Evolutionary conservation across 2,329 filamentous ascomycete genomes (phyloP).

Genomic region (Trichoderma aggressivum): DNA sequence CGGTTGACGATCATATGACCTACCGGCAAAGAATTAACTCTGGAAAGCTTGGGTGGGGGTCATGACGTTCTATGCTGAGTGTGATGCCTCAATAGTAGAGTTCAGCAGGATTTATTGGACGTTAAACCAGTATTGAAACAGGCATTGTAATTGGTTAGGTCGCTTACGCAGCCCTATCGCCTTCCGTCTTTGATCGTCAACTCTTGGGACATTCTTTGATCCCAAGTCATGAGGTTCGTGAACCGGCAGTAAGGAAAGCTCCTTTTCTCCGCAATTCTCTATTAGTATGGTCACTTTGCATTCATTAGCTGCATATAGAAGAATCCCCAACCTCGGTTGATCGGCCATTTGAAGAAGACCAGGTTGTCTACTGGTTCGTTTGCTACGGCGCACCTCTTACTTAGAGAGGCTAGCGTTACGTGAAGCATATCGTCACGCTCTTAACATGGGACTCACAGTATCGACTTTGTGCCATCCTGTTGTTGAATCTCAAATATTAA

Average conservation of each 20-base stretch:
- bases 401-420: background rate
- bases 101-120: background rate
- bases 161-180: background rate
- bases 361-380: background rate
- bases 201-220: background rate
- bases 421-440: background rate
- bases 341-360: background rate
- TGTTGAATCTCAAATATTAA: background rate
- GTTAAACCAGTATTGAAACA: background rate
- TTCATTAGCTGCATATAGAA: background rate
- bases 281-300: background rate
- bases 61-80: background rate
- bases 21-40: background rate
- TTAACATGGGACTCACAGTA: background rate
- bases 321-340: background rate
- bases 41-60: background rate
- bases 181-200: background rate
- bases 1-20: background rate
- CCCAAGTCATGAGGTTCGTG: background rate
- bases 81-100: background rate
- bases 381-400: background rate
- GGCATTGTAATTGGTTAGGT: background rate
- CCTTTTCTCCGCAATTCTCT: background rate
- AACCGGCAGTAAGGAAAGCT: background rate
- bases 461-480: background rate